phyloP scores from a whole-genome alignment of 176 grass and related monocot genomes.

The Triticum turgidum region DNA sequence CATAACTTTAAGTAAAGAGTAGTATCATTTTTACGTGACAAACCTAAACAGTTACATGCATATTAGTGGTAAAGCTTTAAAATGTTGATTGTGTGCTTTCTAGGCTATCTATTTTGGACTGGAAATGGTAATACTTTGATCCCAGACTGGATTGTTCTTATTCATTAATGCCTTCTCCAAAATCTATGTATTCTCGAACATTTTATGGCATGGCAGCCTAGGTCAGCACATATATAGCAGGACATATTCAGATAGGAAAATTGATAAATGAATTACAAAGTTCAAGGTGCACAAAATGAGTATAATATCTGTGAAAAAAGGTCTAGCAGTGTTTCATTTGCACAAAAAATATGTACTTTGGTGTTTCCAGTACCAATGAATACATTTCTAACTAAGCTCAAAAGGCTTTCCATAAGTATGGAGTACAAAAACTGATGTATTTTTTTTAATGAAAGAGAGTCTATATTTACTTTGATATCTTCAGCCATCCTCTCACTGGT shows the following conservation, averaged over 20 bases:
- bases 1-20: neutral
- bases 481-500: slow-evolving; percentile 97
- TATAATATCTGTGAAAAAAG: slow-evolving; percentile 7
- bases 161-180: slow-evolving; percentile 3
- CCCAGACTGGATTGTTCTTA: slow-evolving; percentile 8
- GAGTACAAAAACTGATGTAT: neutral
- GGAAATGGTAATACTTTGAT: neutral
- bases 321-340: neutral
- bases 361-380: neutral
- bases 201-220: neutral
- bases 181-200: slow-evolving; percentile 2
- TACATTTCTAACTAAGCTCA: slow-evolving; percentile 5
- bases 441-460: neutral
- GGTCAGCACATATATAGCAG: neutral
- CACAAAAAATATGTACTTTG: slow-evolving; percentile 4
- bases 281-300: slow-evolving; percentile 4
- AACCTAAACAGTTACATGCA: neutral
- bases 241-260: neutral
- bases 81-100: neutral
- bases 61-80: neutral
- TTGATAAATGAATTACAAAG: slow-evolving; percentile 11
- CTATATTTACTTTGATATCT: slow-evolving; percentile 78
- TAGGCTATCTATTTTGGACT: neutral
- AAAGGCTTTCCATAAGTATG: neutral
- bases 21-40: slow-evolving; percentile 8